phyloP scores from a whole-genome alignment of 768 basidiomycete genomes.

The Lenzites betulinus region DNA sequence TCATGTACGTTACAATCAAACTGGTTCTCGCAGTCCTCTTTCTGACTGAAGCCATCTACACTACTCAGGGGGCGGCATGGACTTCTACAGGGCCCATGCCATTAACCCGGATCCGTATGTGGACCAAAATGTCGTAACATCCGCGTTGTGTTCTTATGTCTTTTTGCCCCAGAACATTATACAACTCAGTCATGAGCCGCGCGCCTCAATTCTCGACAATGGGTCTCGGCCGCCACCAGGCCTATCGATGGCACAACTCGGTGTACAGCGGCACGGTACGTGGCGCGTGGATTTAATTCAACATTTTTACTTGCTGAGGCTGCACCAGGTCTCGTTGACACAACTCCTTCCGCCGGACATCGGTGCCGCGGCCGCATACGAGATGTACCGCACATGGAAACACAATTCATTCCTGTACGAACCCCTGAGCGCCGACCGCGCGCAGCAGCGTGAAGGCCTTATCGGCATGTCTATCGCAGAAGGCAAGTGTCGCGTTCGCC shows the following conservation, averaged over 20 bases:
- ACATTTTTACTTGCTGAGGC: no score
- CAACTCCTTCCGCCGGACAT: conserved; percentile 59
- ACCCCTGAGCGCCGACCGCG: conserved; percentile 57
- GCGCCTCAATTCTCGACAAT: conserved; percentile 25
- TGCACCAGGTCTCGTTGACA: conserved; percentile 49
- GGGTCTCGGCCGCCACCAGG: conserved; percentile 63
- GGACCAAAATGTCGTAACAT: not conserved
- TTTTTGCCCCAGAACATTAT: conserved; percentile 32
- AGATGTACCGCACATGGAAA: conserved; percentile 70
- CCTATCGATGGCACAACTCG: conserved; percentile 61
- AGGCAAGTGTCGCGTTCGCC: conserved; percentile 42
- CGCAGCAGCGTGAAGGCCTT: conserved; percentile 65
- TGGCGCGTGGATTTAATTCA: no score
- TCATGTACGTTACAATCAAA: conserved; percentile 46
- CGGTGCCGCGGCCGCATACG: conserved; percentile 77
- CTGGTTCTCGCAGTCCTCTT: conserved; percentile 23
- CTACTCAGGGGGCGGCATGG: conserved; percentile 57
- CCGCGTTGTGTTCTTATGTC: not conserved
- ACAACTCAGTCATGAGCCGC: conserved; percentile 39
- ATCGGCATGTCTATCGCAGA: conserved; percentile 71
- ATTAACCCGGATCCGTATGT: conserved; percentile 57
- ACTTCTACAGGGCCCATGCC: conserved; percentile 67
- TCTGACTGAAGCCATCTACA: not conserved
- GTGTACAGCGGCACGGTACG: conserved; percentile 66
- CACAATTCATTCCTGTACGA: conserved; percentile 50